phyloP scores from a whole-genome alignment of 805 yeast genomes.

The Candida hungchunana region DNA sequence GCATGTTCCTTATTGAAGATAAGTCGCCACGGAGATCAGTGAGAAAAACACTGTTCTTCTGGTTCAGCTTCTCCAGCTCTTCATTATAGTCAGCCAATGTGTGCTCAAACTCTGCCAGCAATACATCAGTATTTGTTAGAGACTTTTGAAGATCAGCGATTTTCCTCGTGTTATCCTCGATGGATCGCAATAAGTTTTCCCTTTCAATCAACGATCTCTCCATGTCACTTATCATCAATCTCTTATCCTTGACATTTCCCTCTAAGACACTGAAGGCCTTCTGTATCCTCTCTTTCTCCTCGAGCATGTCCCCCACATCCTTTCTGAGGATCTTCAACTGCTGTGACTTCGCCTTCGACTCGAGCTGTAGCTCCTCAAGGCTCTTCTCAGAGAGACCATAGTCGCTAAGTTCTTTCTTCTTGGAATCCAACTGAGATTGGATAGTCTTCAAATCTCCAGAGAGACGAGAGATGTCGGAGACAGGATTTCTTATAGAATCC shows the following conservation, averaged over 20 bases:
- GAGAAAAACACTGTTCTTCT: background rate
- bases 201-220: conserved; percentile 49
- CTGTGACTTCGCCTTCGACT: conserved; percentile 34
- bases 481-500: conserved; percentile 23
- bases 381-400: conserved; percentile 35
- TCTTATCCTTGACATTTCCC: conserved; percentile 47
- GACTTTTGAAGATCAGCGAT: conserved; percentile 22
- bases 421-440: conserved; percentile 27
- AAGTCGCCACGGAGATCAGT: background rate
- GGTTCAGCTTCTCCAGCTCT: conserved; percentile 1
- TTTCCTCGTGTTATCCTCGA: conserved; percentile 33
- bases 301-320: conserved; percentile 29
- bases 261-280: conserved; percentile 44
- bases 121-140: conserved; percentile 19
- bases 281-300: conserved; percentile 41
- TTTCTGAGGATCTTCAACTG: conserved; percentile 39
- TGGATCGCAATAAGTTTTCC: conserved; percentile 34
- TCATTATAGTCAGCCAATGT: conserved; percentile 18
- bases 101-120: conserved; percentile 16
- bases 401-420: conserved; percentile 33
- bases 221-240: conserved; percentile 46
- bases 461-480: conserved; percentile 34
- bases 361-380: conserved; percentile 43
- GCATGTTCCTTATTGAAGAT: background rate
- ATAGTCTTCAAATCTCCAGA: conserved; percentile 28